Evolutionary conservation across 257 asterid genomes (phyloP).

Genomic region (Solanum appendiculatum): DNA sequence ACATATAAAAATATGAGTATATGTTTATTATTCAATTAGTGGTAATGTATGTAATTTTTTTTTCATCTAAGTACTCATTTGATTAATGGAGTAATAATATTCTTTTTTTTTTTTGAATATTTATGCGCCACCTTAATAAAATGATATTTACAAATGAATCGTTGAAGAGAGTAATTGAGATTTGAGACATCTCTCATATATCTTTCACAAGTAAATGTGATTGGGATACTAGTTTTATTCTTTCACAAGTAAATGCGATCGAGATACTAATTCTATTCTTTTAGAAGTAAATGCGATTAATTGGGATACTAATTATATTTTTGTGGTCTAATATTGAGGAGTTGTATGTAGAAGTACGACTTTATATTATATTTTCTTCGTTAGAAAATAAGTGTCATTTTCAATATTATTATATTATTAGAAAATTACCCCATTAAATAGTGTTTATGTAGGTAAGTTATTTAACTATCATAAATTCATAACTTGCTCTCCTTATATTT

Average conservation of each 20-base stretch:
- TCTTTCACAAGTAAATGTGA: too few relatives aligned
- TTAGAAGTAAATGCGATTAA: too few relatives aligned
- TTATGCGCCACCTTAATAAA: background rate
- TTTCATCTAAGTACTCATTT: background rate
- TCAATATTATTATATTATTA: background rate
- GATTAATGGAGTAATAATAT: background rate
- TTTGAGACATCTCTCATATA: background rate
- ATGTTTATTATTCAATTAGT: background rate
- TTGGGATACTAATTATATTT: too few relatives aligned
- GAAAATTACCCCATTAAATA: background rate
- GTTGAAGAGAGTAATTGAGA: background rate
- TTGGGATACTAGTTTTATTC: background rate
- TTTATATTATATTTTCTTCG: background rate
- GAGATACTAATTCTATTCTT: too few relatives aligned
- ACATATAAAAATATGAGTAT: background rate
- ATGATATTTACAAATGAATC: background rate
- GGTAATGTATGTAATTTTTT: background rate
- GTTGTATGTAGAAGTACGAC: background rate
- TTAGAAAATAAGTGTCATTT: background rate
- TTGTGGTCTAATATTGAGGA: background rate
- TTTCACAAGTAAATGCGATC: too few relatives aligned
- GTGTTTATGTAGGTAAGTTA: background rate
- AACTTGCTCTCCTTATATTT: background rate
- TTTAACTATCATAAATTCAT: background rate
- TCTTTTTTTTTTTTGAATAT: background rate